A percentile compares a stretch with the other conserved stretches of the same genome.
These are phyloP conservation scores for Colletotrichum neosansevieriae DNA, from an alignment of 2,329 filamentous ascomycete genomes.

Conservation along the genomic window DNA sequence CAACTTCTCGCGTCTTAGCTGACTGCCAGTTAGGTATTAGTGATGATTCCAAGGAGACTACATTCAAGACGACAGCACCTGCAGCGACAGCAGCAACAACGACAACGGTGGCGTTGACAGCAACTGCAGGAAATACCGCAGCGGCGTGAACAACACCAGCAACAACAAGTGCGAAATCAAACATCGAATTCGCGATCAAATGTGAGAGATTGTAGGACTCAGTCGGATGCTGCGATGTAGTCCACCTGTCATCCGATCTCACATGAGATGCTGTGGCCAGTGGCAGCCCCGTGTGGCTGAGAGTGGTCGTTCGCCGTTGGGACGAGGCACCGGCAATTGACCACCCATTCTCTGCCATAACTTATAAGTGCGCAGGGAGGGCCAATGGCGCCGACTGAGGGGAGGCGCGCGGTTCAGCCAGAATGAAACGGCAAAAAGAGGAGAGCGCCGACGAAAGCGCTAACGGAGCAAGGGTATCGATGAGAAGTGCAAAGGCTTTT, in stretches of 20 bases:
- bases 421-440: slow-evolving; percentile 15
- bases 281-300: slow-evolving; percentile 6
- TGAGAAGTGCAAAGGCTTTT: slow-evolving; percentile 20
- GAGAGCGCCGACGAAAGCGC: slow-evolving; percentile 20
- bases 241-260: slow-evolving; percentile 33
- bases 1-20: too few species aligned
- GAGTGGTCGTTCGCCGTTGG: not conserved
- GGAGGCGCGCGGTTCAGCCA: not conserved
- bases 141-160: too few species aligned
- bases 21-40: too few species aligned
- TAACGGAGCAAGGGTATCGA: slow-evolving; percentile 26
- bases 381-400: slow-evolving; percentile 17
- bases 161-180: too few species aligned
- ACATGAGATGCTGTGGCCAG: slow-evolving; percentile 25
- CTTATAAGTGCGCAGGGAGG: too few species aligned
- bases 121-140: too few species aligned
- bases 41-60: too few species aligned
- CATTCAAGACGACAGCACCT: too few species aligned
- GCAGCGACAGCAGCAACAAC: too few species aligned
- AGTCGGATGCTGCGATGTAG: not conserved
- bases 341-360: too few species aligned
- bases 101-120: too few species aligned
- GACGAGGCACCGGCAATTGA: not conserved
- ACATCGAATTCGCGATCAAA: too few species aligned
- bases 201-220: not conserved